Percentiles rank a stretch among this genome's conserved stretches.
Evolutionary conservation across 345 rosid species (phyloP).

Genomic region (Citrus inodora): DNA sequence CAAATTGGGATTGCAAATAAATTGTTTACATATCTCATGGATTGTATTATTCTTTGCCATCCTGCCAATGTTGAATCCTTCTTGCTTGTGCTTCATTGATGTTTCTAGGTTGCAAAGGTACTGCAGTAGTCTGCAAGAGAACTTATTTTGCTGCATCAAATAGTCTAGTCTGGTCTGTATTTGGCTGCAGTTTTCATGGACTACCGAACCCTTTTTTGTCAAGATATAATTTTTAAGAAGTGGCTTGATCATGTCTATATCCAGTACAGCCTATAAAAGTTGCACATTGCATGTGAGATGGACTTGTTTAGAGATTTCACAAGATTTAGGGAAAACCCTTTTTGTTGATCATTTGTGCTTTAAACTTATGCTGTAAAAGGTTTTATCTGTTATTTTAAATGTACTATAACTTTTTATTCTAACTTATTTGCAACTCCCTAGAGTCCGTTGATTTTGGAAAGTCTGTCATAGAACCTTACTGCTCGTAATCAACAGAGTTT

Average conservation of each 20-base stretch:
- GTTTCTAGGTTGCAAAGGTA: not conserved
- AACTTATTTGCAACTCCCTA: not conserved
- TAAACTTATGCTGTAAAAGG: not conserved
- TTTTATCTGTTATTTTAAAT: not conserved
- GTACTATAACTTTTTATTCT: not conserved
- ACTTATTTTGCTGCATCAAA: not conserved
- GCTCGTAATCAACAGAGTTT: not conserved
- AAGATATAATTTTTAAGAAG: not conserved
- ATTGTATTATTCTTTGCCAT: not conserved
- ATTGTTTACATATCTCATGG: not conserved
- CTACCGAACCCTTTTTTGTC: not conserved
- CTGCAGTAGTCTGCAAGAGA: not conserved
- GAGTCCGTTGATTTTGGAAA: not conserved
- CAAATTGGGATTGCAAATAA: not conserved
- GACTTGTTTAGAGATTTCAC: not conserved
- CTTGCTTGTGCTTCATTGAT: not conserved
- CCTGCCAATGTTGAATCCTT: not conserved
- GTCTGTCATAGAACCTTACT: not conserved
- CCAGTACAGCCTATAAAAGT: not conserved
- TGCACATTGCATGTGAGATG: not conserved
- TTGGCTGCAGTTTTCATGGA: not conserved
- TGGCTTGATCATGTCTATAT: not conserved
- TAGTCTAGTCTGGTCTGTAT: not conserved
- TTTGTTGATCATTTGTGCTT: not conserved
- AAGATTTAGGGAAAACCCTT: not conserved